Evolutionary conservation across 441 rosid species (phyloP).

Genomic region (Macaranga tanarius): DNA sequence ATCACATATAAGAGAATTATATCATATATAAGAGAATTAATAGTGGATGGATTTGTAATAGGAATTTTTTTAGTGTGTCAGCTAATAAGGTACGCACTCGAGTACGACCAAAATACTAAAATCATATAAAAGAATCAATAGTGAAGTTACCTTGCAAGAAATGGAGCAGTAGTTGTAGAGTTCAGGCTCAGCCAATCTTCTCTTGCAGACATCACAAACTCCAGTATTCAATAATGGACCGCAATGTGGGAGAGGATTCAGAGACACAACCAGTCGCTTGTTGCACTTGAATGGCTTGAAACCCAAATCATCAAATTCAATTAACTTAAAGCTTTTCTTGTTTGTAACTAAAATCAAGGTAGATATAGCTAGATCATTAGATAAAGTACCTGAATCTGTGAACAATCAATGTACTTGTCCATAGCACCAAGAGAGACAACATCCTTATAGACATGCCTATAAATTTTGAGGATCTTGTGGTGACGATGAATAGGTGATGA

Average conservation of each 20-base stretch:
- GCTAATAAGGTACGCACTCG: too few relatives aligned
- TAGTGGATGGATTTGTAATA: too few relatives aligned
- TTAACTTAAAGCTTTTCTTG: too few relatives aligned
- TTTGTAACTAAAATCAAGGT: too few relatives aligned
- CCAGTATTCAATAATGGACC: constrained; percentile 26
- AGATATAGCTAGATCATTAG: not conserved
- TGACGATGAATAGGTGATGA: constrained; percentile 32
- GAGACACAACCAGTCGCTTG: constrained; percentile 38
- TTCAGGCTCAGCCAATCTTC: constrained; percentile 36
- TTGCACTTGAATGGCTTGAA: constrained; percentile 49
- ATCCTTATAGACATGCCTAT: constrained; percentile 44
- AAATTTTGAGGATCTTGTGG: constrained; percentile 41
- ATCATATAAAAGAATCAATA: too few relatives aligned
- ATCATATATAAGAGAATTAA: too few relatives aligned
- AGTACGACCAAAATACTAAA: too few relatives aligned
- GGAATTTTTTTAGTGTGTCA: too few relatives aligned
- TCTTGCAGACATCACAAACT: constrained; percentile 33
- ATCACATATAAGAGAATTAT: too few relatives aligned
- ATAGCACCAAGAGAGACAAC: constrained; percentile 39
- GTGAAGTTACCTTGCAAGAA: constrained; percentile 39
- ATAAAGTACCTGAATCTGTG: constrained; percentile 34
- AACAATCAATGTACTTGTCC: constrained; percentile 39
- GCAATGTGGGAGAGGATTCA: constrained; percentile 45
- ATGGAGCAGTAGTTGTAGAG: constrained; percentile 38
- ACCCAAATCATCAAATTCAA: not conserved